phyloP scores from a whole-genome alignment of 2,329 filamentous ascomycete species.

The Paraphaeosphaeria sporulosa region DNA sequence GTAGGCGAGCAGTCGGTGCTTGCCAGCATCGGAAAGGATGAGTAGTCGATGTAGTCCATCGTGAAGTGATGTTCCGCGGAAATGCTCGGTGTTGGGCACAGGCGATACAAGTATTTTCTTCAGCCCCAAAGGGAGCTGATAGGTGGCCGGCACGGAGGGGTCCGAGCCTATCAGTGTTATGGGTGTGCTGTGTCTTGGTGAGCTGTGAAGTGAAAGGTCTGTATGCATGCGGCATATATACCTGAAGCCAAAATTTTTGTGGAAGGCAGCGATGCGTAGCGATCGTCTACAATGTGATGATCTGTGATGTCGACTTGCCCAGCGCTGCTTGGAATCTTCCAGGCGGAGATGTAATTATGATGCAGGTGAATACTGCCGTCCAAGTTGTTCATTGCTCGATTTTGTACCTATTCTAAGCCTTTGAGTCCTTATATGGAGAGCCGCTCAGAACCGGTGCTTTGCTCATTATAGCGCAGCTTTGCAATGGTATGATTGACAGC shows the following conservation, averaged over 20 bases:
- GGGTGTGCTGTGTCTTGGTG: neutral
- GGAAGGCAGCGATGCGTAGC: neutral
- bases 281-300: neutral
- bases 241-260: neutral
- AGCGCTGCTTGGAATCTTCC: constrained; percentile 7
- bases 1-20: constrained; percentile 35
- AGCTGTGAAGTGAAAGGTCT: neutral
- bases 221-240: constrained; percentile 2
- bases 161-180: constrained; percentile 1
- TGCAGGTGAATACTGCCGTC: neutral
- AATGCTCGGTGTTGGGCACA: neutral
- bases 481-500: neutral
- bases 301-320: neutral
- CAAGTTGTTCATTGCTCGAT: neutral
- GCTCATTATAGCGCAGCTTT: neutral
- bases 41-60: constrained; percentile 32
- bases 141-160: neutral
- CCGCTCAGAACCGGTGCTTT: neutral
- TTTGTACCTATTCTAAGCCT: neutral
- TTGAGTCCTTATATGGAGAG: neutral
- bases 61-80: neutral
- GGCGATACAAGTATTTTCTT: neutral
- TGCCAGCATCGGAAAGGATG: constrained; percentile 31
- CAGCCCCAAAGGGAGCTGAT: neutral
- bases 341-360: neutral